phyloP scores from a whole-genome alignment of 306 rosid genomes.

The Vicia sativa region DNA sequence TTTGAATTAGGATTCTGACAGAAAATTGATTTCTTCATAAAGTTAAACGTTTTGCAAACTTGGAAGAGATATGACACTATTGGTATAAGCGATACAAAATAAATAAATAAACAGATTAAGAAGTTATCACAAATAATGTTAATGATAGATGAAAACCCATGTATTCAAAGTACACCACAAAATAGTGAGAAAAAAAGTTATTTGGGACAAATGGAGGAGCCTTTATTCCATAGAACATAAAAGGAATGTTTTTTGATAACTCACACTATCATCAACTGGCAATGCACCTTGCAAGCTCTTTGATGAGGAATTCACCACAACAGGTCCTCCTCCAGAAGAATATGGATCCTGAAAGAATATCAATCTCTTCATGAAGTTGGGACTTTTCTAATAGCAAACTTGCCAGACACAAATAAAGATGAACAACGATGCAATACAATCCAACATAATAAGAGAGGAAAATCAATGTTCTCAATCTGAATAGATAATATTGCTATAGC shows the following conservation, averaged over 20 bases:
- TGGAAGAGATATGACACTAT: no score
- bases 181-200: not conserved
- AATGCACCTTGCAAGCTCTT: constrained; percentile 40
- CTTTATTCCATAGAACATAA: not conserved
- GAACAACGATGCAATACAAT: constrained; percentile 11
- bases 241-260: constrained; percentile 33
- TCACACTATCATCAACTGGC: constrained; percentile 43
- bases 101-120: not conserved
- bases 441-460: constrained; percentile 14
- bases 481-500: not conserved
- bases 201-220: not conserved
- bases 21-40: constrained; percentile 28
- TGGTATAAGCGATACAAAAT: not conserved
- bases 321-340: constrained; percentile 43
- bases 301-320: constrained; percentile 39
- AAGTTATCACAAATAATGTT: not conserved
- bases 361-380: constrained; percentile 18
- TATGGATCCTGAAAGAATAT: constrained; percentile 64
- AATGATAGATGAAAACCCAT: not conserved
- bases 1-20: constrained; percentile 65
- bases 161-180: constrained; percentile 5
- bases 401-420: constrained; percentile 8
- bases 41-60: not conserved
- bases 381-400: not conserved
- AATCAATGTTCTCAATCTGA: not conserved